Evolutionary conservation across 306 rosid genomes (phyloP).

Genomic region (Gleditsia sinensis): DNA sequence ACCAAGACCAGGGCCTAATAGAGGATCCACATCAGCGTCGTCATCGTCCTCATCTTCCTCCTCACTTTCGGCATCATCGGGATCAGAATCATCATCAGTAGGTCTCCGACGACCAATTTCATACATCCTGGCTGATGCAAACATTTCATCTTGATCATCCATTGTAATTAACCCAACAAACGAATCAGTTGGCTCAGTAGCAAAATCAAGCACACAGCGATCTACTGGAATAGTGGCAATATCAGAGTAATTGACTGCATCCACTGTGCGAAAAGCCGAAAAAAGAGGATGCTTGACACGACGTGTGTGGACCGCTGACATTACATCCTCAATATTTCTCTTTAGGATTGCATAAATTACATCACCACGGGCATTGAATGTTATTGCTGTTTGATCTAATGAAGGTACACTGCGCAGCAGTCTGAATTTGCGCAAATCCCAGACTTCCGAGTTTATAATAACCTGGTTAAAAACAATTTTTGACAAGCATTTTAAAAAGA

Average conservation of each 20-base stretch:
- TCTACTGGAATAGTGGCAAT: constrained; percentile 88
- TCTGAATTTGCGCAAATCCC: constrained; percentile 95
- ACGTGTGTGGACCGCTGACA: constrained; percentile 87
- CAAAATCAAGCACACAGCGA: constrained; percentile 97
- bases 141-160: constrained; percentile 97
- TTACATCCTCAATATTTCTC: constrained; percentile 92
- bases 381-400: constrained; percentile 84
- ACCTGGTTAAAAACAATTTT: constrained; percentile 48
- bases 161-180: constrained; percentile 89
- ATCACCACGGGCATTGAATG: constrained; percentile 93
- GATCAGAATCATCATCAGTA: constrained; percentile 96
- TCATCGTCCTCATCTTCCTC: constrained; percentile 87
- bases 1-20: constrained; percentile 82
- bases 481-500: not conserved
- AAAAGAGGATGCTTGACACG: constrained; percentile 86
- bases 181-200: constrained; percentile 90
- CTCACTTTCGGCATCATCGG: constrained; percentile 93
- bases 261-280: constrained; percentile 94
- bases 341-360: constrained; percentile 95
- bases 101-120: constrained; percentile 96
- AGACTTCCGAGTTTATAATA: constrained; percentile 96
- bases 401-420: constrained; percentile 94
- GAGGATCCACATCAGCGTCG: constrained; percentile 55
- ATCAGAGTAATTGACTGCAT: constrained; percentile 91
- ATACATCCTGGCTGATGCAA: constrained; percentile 81